These are phyloP conservation scores for Thelephora ganbajun DNA, from an alignment of 768 basidiomycete species.

Conservation along the genomic window DNA sequence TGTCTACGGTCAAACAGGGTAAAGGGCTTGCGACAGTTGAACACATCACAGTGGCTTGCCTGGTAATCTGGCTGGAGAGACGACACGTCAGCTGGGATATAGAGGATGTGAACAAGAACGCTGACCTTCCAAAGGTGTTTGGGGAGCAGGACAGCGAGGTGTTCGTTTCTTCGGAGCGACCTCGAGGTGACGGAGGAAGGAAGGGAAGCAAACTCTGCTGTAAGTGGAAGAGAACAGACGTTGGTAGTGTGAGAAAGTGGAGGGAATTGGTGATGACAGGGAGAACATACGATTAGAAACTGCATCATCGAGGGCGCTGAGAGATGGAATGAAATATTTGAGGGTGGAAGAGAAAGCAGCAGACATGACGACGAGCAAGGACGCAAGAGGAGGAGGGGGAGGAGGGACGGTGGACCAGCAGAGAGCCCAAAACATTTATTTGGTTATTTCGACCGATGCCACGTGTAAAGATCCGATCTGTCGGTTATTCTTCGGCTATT, in stretches of 20 bases:
- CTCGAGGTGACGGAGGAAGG: slow-evolving; percentile 4
- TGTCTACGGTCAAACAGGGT: slow-evolving; percentile 64
- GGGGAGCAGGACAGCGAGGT: slow-evolving; percentile 63
- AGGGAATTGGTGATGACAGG: slow-evolving; percentile 4
- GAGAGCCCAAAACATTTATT: background rate
- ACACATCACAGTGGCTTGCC: slow-evolving; percentile 56
- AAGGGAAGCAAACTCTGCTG: slow-evolving; percentile 1
- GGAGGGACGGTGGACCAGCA: slow-evolving; percentile 2
- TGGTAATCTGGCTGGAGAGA: slow-evolving; percentile 41
- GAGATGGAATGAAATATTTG: background rate
- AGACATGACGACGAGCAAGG: background rate
- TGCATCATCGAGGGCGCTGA: background rate
- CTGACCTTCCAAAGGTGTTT: slow-evolving; percentile 59
- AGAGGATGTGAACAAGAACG: slow-evolving; percentile 5
- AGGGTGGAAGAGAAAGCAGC: background rate
- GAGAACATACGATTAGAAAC: background rate
- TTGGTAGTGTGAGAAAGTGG: slow-evolving; percentile 8
- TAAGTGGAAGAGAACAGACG: slow-evolving; percentile 1
- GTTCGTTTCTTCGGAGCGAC: slow-evolving; percentile 37
- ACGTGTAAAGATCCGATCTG: background rate
- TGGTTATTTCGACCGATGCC: background rate
- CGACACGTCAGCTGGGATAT: slow-evolving; percentile 6
- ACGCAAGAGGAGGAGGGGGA: background rate
- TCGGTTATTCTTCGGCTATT: background rate
- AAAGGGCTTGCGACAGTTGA: slow-evolving; percentile 52